phyloP scores from a whole-genome alignment of 208 protist genomes.

The Giardia muris region DNA sequence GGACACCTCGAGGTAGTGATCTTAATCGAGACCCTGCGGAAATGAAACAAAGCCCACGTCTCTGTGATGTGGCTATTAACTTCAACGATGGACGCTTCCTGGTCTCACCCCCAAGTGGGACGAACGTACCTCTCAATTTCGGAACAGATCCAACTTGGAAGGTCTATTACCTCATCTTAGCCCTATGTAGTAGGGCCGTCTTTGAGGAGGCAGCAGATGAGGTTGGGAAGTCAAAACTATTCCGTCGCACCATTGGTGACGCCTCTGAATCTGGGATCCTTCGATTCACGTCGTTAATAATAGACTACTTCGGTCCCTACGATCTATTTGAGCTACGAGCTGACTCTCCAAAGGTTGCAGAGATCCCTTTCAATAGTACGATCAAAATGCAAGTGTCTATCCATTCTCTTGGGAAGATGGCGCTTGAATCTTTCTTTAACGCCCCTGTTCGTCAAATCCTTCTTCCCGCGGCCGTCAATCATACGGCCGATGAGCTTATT shows the following conservation, averaged over 20 bases:
- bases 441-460: not conserved
- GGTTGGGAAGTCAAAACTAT: not conserved
- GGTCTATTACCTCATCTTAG: not conserved
- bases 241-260: not conserved
- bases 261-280: slow-evolving; percentile 17
- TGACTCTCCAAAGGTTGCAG: not conserved
- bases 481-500: not conserved
- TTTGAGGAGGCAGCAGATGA: not conserved
- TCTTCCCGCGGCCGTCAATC: not conserved
- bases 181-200: not conserved
- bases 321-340: not conserved
- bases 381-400: slow-evolving; percentile 11
- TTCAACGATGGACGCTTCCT: not conserved
- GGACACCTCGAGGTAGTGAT: not conserved
- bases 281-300: not conserved
- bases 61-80: not conserved
- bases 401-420: not conserved
- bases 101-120: not conserved
- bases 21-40: not conserved
- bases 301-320: not conserved
- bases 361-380: slow-evolving; percentile 5
- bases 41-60: not conserved
- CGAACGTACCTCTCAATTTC: not conserved
- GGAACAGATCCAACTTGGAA: not conserved
- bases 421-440: not conserved